These are phyloP conservation scores for Neltuma alba DNA, from an alignment of 306 rosid species.

Conservation along the genomic window DNA sequence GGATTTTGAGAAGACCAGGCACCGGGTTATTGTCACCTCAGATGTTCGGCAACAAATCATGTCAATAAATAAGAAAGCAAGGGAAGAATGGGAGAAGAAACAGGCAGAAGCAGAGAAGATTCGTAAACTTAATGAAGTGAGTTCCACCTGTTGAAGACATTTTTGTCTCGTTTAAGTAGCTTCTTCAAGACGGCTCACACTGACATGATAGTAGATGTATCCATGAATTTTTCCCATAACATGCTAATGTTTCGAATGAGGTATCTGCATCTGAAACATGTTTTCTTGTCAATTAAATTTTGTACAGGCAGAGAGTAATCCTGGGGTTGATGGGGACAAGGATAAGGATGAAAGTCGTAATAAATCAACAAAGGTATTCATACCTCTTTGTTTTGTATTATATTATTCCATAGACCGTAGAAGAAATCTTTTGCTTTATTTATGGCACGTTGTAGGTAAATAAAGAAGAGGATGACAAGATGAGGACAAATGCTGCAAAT, in stretches of 20 bases:
- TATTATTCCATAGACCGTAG: constrained; percentile 11
- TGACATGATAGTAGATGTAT: constrained; percentile 18
- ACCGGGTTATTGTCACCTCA: constrained; percentile 65
- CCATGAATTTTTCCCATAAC: constrained; percentile 26
- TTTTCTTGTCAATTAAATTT: constrained; percentile 20
- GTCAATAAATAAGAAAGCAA: constrained; percentile 71
- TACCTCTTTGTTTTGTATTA: constrained; percentile 7
- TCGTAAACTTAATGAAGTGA: constrained; percentile 67
- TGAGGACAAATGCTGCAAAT: constrained; percentile 97
- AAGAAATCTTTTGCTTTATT: constrained; percentile 25
- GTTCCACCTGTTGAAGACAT: constrained; percentile 35
- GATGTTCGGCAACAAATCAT: constrained; percentile 77
- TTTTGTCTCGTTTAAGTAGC: constrained; percentile 1
- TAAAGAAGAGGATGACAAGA: constrained; percentile 93
- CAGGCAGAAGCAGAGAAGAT: constrained; percentile 77
- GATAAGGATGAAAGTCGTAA: constrained; percentile 86
- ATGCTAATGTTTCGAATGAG: background rate
- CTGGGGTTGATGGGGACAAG: constrained; percentile 74
- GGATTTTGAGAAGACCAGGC: constrained; percentile 79
- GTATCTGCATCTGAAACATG: constrained; percentile 16
- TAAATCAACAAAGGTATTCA: constrained; percentile 71
- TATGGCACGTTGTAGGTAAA: constrained; percentile 49
- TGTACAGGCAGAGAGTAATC: constrained; percentile 64
- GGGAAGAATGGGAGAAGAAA: constrained; percentile 88
- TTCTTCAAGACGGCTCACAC: background rate